These are phyloP conservation scores for Neoascochyta sp. DNA, from an alignment of 2,329 filamentous ascomycete genomes.

Conservation along the genomic window DNA sequence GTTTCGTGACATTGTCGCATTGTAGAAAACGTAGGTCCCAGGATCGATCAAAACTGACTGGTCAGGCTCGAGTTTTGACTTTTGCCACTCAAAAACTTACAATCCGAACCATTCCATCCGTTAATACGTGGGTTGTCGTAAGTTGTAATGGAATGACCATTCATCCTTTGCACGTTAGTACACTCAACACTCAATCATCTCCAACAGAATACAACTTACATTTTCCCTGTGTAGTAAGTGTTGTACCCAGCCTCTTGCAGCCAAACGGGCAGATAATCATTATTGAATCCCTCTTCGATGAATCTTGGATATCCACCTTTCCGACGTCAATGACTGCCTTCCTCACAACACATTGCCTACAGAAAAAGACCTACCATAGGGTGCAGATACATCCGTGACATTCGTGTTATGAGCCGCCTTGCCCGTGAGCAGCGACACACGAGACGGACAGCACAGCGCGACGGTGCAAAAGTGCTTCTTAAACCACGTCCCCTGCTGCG, in stretches of 20 bases:
- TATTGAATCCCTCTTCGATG: conserved; percentile 60
- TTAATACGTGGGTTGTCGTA: conserved; percentile 57
- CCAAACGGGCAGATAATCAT: conserved; percentile 67
- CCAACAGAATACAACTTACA: conserved; percentile 26
- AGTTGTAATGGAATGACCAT: conserved; percentile 56
- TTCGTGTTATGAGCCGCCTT: conserved; percentile 68
- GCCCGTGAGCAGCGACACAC: conserved; percentile 63
- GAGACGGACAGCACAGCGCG: conserved; percentile 63
- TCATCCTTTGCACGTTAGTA: background rate
- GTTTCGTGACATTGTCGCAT: conserved; percentile 62
- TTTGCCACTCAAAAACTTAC: no score
- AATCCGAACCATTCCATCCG: conserved; percentile 57
- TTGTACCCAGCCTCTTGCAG: conserved; percentile 65
- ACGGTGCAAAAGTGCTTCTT: conserved; percentile 64
- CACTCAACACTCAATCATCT: background rate
- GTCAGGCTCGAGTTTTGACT: no score
- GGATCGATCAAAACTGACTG: conserved; percentile 54
- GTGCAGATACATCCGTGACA: conserved; percentile 57
- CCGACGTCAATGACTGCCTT: background rate
- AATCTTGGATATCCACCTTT: conserved; percentile 63
- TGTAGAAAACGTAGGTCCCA: conserved; percentile 65
- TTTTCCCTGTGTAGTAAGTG: conserved; percentile 70
- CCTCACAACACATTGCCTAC: conserved; percentile 1
- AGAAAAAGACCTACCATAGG: conserved; percentile 47
- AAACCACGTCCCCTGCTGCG: conserved; percentile 58